Evolutionary conservation across 1,139 yeast genomes (phyloP), one percentile per base, ranked within the genome.

Genomic region (Hansenula lynferdii): DNA sequence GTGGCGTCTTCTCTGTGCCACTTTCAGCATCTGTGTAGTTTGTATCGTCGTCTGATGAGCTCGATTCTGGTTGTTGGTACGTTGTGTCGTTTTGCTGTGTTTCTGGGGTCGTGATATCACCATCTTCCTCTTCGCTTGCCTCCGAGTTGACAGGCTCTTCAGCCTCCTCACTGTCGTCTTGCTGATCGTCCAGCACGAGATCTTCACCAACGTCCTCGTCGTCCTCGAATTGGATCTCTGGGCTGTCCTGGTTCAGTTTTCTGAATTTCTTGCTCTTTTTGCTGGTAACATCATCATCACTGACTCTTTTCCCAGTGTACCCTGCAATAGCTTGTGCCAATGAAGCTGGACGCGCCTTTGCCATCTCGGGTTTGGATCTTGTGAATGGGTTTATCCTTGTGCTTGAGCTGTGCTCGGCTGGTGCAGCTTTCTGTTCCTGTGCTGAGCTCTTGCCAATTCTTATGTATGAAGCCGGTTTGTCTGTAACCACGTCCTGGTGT

Each of bases 281-380:
- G 5, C 17, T 23, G 5, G 17, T 10, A 5, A 21, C 28, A 3
- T 34, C 15, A 17, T 62, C 65, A 15, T 64, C 60, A 36, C 63
- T 56, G 43, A 65, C 64, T 49, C 66, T 67, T 50, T 67, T 68
- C 12, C 77, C 77, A 1, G 77, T 72, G 50, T 74, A 74, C 2
- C 75, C 75, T 11, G 75, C 75, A 17, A 74, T 67, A 5, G 78
- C 79, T 48, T 72, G 77, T 1, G 77, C 76, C 67, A 74, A 62
- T 16, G 76, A 67, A 38, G 58, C 60, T 5, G 73, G 73, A 45
- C 64, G 61, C 17, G 28, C 25, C 19, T 30, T 30, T 6, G 32
- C 24, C 27, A 31, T 37, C 8, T 22, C 27, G 8, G 32, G 8
- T 23, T 15, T n/a, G 23, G 9, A 16, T 31, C 20, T 27, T 27